Base-by-base conservation (phyloP, 495 filamentous ascomycete genomes). In the Usnea hakonensis region DNA sequence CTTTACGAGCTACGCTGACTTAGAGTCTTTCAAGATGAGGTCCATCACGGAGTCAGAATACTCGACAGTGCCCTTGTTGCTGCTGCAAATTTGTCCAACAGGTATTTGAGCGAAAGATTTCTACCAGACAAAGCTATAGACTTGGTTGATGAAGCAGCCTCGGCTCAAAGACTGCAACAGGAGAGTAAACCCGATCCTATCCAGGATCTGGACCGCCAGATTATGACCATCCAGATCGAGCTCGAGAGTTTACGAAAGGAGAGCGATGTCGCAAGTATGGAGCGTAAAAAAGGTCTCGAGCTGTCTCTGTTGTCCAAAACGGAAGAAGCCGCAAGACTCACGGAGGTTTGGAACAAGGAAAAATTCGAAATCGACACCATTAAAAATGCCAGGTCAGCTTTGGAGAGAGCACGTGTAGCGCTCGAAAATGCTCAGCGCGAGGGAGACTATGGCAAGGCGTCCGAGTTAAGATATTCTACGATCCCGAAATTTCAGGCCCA, bases 171-270 rank as follows among this genome's bases (percentile, higher is more conserved):
- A 21, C 73, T 98, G 63, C 94, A 98, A 70, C 94, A 98, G 72
- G 94, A 98, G 74, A 96, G 90, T 67, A 96, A 95, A 65, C 94
- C 94, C 0, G 94, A 98, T 62, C 84, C 90, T 17, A 97, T 98
- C 35, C 85, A 91, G 70, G 84, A 88, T 56, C 81, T 97, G 23
- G 94, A 97, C 68, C 89, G 93, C 54, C 87, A 90, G 68, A 96
- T 98, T 55, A 92, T 96, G 79, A 97, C 94, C 1, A 89, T 97
- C 43, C 93, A 96, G 68, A 98, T 98, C 66, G 94, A 98, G 73
- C 80, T 98, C 2, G 94, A 98, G 71, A 96, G 92, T 57, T 80
- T 98, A 35, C 83, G 94, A 55, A 97, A 97, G 65, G 94, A 98
- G 73, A 95, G 86, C 17, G 94, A 98, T 68, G 76, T 95, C 44